Conservation (phyloP, 2,329 filamentous ascomycete genomes). For the Sporothrix phasma region DNA sequence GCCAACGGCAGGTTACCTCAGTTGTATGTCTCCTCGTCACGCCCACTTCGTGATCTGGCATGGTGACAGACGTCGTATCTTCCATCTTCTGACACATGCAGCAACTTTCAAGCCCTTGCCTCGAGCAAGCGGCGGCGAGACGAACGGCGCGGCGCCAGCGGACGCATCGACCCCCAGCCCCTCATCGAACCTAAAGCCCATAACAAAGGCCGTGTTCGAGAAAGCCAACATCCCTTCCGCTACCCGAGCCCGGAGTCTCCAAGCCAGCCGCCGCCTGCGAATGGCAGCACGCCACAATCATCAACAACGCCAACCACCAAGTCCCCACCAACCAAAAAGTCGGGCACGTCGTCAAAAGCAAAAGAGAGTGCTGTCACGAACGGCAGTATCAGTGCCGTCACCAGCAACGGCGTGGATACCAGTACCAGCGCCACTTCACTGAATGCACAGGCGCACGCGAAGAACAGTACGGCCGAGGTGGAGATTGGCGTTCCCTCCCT, state of each 20-base stretch:
- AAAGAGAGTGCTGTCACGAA: slow-evolving; percentile 14
- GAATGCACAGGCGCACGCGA: slow-evolving; percentile 26
- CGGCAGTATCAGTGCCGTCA: slow-evolving; percentile 4
- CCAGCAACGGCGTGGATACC: slow-evolving; percentile 21
- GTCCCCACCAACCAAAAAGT: slow-evolving; percentile 24
- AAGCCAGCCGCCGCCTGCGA: neutral
- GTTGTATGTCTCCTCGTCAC: slow-evolving; percentile 40
- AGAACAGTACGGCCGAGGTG: slow-evolving; percentile 31
- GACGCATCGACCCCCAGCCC: slow-evolving; percentile 25
- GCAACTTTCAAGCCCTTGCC: slow-evolving; percentile 49
- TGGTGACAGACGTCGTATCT: too few relatives aligned
- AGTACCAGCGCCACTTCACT: slow-evolving; percentile 17
- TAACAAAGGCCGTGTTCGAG: slow-evolving; percentile 40
- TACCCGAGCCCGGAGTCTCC: slow-evolving; percentile 31
- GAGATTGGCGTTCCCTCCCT: slow-evolving; percentile 37
- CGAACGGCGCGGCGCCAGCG: slow-evolving; percentile 15
- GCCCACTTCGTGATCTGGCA: too few relatives aligned
- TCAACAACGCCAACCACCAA: slow-evolving; percentile 23
- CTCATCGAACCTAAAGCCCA: slow-evolving; percentile 38
- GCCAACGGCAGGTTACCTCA: slow-evolving; percentile 56
- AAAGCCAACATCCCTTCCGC: slow-evolving; percentile 32
- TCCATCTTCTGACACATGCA: slow-evolving; percentile 22
- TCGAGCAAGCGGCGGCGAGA: slow-evolving; percentile 23
- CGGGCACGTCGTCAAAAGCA: slow-evolving; percentile 9
- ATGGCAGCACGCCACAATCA: slow-evolving; percentile 15